A percentile compares a stretch with the other conserved stretches of the same genome.
phyloP scores from a whole-genome alignment of 116 monocot species.

The Cymodocea nodosa region DNA sequence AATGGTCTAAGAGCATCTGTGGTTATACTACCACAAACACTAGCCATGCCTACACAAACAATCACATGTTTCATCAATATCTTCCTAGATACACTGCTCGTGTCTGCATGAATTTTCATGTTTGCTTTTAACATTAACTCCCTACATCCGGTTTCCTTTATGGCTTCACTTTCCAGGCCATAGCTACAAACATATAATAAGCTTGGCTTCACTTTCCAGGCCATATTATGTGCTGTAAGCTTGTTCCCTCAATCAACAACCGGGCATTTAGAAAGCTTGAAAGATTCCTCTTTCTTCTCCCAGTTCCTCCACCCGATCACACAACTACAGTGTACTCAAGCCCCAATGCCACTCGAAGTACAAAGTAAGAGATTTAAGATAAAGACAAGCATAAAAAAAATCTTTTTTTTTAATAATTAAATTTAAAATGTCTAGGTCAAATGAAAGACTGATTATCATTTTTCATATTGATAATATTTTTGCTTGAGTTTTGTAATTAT shows the following conservation, averaged over 20 bases:
- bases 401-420: too few species aligned
- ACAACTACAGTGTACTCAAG: not conserved
- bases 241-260: not conserved
- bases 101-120: too few species aligned
- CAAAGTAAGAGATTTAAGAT: not conserved
- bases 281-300: constrained; percentile 4
- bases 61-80: constrained; percentile 2
- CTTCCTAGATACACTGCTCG: too few species aligned
- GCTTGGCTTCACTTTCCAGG: constrained; percentile 3
- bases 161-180: constrained; percentile 4
- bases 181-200: not conserved
- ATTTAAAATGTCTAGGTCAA: too few species aligned
- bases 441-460: too few species aligned
- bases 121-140: not conserved
- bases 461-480: too few species aligned
- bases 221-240: constrained; percentile 2
- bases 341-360: not conserved
- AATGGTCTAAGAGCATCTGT: too few species aligned
- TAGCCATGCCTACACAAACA: not conserved
- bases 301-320: too few species aligned
- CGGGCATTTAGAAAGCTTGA: constrained; percentile 2
- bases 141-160: not conserved
- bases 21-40: too few species aligned
- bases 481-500: too few species aligned
- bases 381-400: constrained; percentile 6